Evolutionary conservation across 768 basidiomycete genomes (phyloP), one percentile per base, ranked within the genome.

Genomic region (Leccinum uliginosum): DNA sequence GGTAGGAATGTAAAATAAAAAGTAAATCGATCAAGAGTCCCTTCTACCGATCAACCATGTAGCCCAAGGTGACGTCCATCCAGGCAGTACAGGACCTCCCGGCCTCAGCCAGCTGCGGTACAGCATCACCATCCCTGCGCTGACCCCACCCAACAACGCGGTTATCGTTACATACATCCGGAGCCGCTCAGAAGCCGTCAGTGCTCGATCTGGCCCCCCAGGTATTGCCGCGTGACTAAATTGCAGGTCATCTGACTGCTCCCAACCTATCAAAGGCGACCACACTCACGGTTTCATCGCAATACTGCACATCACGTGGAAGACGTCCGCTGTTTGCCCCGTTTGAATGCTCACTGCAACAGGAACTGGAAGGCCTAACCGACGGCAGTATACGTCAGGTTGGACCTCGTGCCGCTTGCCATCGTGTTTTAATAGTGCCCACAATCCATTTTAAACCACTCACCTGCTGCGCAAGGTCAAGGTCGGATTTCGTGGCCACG

Each of bases 401-500:
- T 99, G 96, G 21, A 98, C 95, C 77, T 99, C 96, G 70, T 98
- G 96, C 69, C 96, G 80, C 89, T 97, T 24, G 67, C 19, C 56
- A 57, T 56, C 59, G 19, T 56, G 51, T 56, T 56, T 43, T 48
- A 58, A 27, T 26, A 51, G 60, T n/a, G 32, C 11, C 29, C 14
- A 29, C 49, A 32, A 43, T 35, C 54, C 58, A 47, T 47, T 47
- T 29, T 38, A 54, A 17, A 48, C 24, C 26, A 55, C 78, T 59
- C 56, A 89, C 92, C 82, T 97, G 96, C 63, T 95, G 83, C 11
- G 96, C 96, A 50, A 99, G 85, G 72, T 99, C 96, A 26, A 97
- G 82, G 71, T 99, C 96, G 6, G 93, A 95, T 75, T 99, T 99
- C 38, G 96, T 98, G n/a, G 96, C 96, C 24, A 99, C 94, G 71